Base-by-base conservation (phyloP, 306 rosid species). In the Urtica urens region DNA sequence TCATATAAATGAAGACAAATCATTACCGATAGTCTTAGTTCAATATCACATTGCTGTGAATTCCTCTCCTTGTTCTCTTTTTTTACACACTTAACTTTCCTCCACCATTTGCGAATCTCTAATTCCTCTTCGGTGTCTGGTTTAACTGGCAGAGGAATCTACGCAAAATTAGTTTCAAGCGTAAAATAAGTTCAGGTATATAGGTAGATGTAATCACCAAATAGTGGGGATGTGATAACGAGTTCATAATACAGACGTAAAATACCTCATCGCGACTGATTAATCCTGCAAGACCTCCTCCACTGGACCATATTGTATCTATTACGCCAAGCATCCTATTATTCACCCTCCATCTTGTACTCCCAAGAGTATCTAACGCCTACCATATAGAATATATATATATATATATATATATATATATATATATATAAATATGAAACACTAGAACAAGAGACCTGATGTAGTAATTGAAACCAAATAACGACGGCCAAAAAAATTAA, bases 281-380 rank as follows among this genome's bases (percentile, higher is more conserved):
- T 74, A 90, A 67, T 65, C 76, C 92, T 19, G 92, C 99, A 57
- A 85, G 53, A 47, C 73, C 11, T 19, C 95, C 99, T 57, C 95
- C 99, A 58, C 73, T 62, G 54, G 99, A 83, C 99, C 99, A 90
- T 68, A 90, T 71, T 51, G 80, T 79, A 66, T 90, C 94, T 29
- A 90, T 59, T 59, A 84, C 86, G 29, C 73, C 21, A n/a, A 90
- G 95, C 2, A 85, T 68, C 72, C 81, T 71, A 63, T 65, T 81
- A 71, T 85, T 85, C 39, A 90, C 73, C 72, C 85, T 75, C 99
- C 99, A 85, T 71, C 75, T 81, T 59, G 94, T 90, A 58, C 30
- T 66, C 51, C 99, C 95, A 70, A 90, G 94, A 20, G 92, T 77
- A 69, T 90, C 66, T 43, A 90, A 81, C 25, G 99, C 99, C 99